Conservation (phyloP, 768 basidiomycete species). For the Cystoderma amianthinum region DNA sequence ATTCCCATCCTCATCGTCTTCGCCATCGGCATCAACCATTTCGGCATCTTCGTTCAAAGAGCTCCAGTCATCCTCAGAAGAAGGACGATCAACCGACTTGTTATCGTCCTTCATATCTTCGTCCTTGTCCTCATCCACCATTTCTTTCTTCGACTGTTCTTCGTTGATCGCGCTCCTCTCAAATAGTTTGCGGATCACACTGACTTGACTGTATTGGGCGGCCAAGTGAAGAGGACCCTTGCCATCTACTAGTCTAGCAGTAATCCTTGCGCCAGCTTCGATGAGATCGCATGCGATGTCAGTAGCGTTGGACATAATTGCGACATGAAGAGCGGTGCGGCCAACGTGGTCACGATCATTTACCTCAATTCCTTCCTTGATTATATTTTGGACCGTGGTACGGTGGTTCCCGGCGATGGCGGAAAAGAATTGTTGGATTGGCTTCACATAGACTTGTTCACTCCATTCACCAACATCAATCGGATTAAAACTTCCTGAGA, state of each 20-base stretch:
- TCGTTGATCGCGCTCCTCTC: conserved; percentile 38
- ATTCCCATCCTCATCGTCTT: neutral
- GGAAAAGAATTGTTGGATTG: conserved; percentile 45
- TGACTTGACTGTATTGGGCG: conserved; percentile 35
- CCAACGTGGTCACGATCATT: conserved; percentile 53
- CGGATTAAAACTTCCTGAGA: conserved; percentile 59
- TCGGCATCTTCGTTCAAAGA: conserved; percentile 33
- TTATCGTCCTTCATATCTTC: conserved; percentile 13
- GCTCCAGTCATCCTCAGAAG: conserved; percentile 47
- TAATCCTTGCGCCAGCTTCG: conserved; percentile 49
- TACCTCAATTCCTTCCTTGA: conserved; percentile 33
- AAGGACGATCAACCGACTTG: conserved; percentile 19
- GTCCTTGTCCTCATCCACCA: conserved; percentile 16
- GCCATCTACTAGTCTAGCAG: conserved; percentile 50
- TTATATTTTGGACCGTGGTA: conserved; percentile 26
- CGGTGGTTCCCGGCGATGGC: conserved; percentile 45
- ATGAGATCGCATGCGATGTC: conserved; percentile 46
- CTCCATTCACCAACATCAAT: conserved; percentile 65
- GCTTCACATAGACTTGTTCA: conserved; percentile 52
- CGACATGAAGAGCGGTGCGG: conserved; percentile 52
- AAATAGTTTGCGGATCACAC: conserved; percentile 41
- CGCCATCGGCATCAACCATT: conserved; percentile 17
- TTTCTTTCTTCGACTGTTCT: conserved; percentile 15
- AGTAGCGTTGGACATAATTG: conserved; percentile 36
- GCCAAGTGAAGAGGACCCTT: conserved; percentile 50